These are phyloP conservation scores for Stagonosporopsis vannaccii DNA, from an alignment of 2,329 filamentous ascomycete species.

Conservation along the genomic window DNA sequence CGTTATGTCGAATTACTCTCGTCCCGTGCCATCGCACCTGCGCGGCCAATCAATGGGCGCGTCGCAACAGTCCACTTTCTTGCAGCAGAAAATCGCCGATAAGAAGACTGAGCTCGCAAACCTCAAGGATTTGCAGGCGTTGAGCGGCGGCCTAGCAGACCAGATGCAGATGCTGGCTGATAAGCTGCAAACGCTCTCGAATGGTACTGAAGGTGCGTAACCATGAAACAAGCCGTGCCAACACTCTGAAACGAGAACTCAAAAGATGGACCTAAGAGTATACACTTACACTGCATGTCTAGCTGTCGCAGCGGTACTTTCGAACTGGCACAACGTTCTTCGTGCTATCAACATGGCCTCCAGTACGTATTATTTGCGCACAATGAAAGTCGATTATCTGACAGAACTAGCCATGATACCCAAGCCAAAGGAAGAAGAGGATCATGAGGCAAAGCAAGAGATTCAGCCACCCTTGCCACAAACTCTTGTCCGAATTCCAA, in stretches of 20 bases:
- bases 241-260: background rate
- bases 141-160: constrained; percentile 77
- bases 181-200: constrained; percentile 77
- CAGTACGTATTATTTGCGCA: constrained; percentile 61
- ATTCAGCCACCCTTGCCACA: constrained; percentile 70
- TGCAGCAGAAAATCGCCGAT: constrained; percentile 80
- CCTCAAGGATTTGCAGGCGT: constrained; percentile 76
- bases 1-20: constrained; percentile 51
- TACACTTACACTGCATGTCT: constrained; percentile 3
- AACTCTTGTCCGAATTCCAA: constrained; percentile 84
- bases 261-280: background rate
- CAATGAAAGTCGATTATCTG: constrained; percentile 17
- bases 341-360: constrained; percentile 87
- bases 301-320: constrained; percentile 84
- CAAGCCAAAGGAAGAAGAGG: constrained; percentile 59
- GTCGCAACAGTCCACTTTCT: constrained; percentile 69
- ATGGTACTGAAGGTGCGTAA: constrained; percentile 76
- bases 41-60: constrained; percentile 57
- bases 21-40: constrained; percentile 68
- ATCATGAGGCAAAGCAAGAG: constrained; percentile 52
- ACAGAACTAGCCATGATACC: constrained; percentile 69
- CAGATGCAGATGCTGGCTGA: constrained; percentile 85
- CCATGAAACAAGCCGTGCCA: background rate
- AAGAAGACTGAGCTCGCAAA: constrained; percentile 85
- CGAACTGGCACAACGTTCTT: constrained; percentile 88